phyloP scores from a whole-genome alignment of 1,284 basidiomycete genomes.

The Thelephora terrestris region DNA sequence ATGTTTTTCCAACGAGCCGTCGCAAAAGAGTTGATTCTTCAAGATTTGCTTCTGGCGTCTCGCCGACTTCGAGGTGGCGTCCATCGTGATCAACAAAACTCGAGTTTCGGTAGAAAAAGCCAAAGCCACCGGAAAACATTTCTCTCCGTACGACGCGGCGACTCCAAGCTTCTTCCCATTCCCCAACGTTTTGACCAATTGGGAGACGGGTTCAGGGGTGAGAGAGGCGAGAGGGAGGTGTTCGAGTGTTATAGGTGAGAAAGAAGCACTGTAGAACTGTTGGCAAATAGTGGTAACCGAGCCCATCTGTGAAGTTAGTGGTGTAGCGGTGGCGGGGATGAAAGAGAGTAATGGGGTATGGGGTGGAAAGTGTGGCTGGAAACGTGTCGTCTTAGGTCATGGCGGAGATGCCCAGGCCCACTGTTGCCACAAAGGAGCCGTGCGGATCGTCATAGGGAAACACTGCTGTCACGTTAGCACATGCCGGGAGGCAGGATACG shows the following conservation, averaged over 20 bases:
- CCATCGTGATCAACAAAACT: constrained; percentile 22
- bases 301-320: no score
- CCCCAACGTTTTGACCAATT: constrained; percentile 17
- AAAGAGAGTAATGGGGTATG: no score
- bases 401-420: no score
- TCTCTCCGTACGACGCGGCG: constrained; percentile 27
- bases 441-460: no score
- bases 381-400: no score
- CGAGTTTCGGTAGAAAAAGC: constrained; percentile 26
- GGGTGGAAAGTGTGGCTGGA: no score
- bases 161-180: constrained; percentile 23
- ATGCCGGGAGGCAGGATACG: no score
- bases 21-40: constrained; percentile 17
- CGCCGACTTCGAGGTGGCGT: constrained; percentile 6
- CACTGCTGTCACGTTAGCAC: no score
- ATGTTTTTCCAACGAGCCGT: constrained; percentile 18
- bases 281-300: no score
- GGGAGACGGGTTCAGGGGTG: constrained; percentile 12
- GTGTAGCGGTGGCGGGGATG: no score
- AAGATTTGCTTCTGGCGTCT: constrained; percentile 14
- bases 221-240: constrained; percentile 9
- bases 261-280: no score
- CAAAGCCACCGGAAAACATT: constrained; percentile 23
- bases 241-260: not conserved
- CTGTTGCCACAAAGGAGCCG: no score